Evolutionary conservation across 2,329 filamentous ascomycete species (phyloP).

Genomic region (Neopestalotiopsis clavispora): DNA sequence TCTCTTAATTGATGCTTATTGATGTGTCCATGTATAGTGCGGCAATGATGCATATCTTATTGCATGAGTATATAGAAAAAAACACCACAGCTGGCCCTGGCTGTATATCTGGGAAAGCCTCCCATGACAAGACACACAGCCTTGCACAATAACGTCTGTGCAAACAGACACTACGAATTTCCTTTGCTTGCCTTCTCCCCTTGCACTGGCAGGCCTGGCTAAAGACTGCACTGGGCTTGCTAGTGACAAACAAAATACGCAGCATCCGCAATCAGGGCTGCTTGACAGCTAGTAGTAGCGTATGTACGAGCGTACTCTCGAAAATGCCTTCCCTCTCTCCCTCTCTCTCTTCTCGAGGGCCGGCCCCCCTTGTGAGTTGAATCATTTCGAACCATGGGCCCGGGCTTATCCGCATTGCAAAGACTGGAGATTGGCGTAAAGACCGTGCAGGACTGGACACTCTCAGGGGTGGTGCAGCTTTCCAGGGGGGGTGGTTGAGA

Average conservation of each 20-base stretch:
- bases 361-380: background rate
- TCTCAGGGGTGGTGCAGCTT: background rate
- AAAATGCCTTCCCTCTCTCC: background rate
- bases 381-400: slow-evolving; percentile 12
- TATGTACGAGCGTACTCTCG: background rate
- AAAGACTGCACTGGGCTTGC: background rate
- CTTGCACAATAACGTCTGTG: slow-evolving; percentile 6
- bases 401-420: slow-evolving; percentile 3
- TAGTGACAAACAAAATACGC: background rate
- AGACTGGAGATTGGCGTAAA: slow-evolving; percentile 1
- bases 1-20: slow-evolving; percentile 1
- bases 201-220: background rate
- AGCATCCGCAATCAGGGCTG: background rate
- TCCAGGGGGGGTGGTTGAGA: background rate
- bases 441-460: background rate
- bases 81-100: background rate
- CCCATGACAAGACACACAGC: background rate
- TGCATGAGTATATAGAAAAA: background rate
- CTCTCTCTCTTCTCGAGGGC: background rate
- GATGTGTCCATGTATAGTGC: slow-evolving; percentile 6
- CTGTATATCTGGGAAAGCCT: background rate
- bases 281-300: background rate
- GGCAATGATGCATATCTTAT: slow-evolving; percentile 11
- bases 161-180: background rate
- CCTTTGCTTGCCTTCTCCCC: background rate